Evolutionary conservation across 169 alveolate genomes (phyloP).

Genomic region (Plasmodium cynomolgi): DNA sequence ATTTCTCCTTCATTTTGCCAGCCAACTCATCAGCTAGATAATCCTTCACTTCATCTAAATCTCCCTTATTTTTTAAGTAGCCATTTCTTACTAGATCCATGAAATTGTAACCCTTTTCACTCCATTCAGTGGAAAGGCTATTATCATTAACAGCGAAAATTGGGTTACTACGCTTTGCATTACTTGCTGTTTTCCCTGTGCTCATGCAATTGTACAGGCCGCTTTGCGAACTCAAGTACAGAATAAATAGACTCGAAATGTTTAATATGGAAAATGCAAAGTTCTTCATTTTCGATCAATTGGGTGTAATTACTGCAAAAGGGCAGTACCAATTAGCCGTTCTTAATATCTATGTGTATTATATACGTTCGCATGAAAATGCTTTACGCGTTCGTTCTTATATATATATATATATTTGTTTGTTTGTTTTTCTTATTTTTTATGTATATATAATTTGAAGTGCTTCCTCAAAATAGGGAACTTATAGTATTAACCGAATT

Average conservation of each 20-base stretch:
- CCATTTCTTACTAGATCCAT: constrained; percentile 46
- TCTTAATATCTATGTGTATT: background rate
- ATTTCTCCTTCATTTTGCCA: constrained; percentile 21
- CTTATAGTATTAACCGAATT: background rate
- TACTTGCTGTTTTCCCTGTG: constrained; percentile 3
- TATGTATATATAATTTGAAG: background rate
- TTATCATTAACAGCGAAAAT: background rate
- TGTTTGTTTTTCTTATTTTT: background rate
- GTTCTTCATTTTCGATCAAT: constrained; percentile 12
- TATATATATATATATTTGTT: background rate
- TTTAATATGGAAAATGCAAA: constrained; percentile 1
- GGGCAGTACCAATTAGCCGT: background rate
- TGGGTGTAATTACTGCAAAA: background rate
- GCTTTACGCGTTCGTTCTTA: background rate
- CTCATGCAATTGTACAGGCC: constrained; percentile 19
- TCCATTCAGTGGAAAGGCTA: constrained; percentile 27
- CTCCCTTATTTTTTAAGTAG: constrained; percentile 9
- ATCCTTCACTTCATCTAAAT: constrained; percentile 56
- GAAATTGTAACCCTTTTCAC: constrained; percentile 31
- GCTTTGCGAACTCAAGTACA: constrained; percentile 45
- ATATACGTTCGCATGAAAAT: background rate
- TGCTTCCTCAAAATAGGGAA: background rate
- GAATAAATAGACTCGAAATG: constrained; percentile 3
- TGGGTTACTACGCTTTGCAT: background rate
- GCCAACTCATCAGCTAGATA: constrained; percentile 61